Evolutionary conservation across 2,329 filamentous ascomycete genomes (phyloP), one percentile per base, ranked within the genome.

Genomic region (Thielaviopsis punctulata): DNA sequence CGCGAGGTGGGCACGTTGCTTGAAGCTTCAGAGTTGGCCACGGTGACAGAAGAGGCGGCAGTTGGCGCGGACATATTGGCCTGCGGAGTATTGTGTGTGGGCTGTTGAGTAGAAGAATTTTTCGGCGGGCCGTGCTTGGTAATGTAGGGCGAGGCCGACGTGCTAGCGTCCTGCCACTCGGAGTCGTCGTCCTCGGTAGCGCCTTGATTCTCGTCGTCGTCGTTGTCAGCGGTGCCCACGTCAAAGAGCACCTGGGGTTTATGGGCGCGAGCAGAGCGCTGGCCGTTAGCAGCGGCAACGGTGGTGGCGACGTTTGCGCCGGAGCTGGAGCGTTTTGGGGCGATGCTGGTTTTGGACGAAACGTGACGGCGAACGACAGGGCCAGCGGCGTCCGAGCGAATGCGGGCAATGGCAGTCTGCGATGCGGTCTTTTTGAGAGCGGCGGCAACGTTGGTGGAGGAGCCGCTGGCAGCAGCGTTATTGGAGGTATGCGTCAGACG

Each of bases 161-260:
- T 72, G 63, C 77, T 81, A 55, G 78, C 77, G 64, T 83, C 79
- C 43, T 82, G 76, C 79, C 79, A 82, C 66, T 78, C 78, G 69
- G 79, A 76, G 50, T 76, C 72, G 36, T 62, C 62, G 43, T 67
- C 64, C 27, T 64, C 62, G 41, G 64, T 64, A 9, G 63, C 64
- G 45, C 66, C 69, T 57, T 68, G 67, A 58, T 67, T 60, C 22
- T 63, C 64, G 61, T 71, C 21, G 22, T 77, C 77, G 69, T 78
- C 76, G 52, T 76, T 71, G 39, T 62, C 63, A 67, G 66, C 69
- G 59, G 68, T 72, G 50, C 78, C 79, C 51, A 82, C 69, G 59
- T 80, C 77, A 59, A 82, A 82, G 60, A 80, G 78, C 27, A 82
- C 79, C 56, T 75, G 73, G 23, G 64, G 63, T 60, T 73, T 76